Evolutionary conservation across 495 filamentous ascomycete species (phyloP).

Genomic region (Neurospora sp.): DNA sequence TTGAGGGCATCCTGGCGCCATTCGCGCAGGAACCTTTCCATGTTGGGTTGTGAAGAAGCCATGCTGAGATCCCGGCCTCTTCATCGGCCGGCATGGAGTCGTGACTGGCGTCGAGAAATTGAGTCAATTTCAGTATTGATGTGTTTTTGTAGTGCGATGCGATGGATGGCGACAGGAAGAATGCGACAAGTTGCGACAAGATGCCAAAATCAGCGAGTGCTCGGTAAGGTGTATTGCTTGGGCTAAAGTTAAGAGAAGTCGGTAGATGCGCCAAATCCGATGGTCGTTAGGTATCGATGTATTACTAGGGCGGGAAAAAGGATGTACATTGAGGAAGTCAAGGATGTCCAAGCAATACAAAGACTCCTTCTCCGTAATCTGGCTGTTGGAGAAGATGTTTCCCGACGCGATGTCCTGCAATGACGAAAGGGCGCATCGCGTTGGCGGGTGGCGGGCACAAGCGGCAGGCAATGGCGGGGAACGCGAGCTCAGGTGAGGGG

Average conservation of each 20-base stretch:
- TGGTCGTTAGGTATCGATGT: not conserved
- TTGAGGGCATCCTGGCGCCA: constrained; percentile 91
- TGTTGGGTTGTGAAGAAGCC: constrained; percentile 30
- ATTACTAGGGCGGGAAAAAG: not conserved
- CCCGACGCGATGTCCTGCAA: not conserved
- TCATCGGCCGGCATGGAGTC: not conserved
- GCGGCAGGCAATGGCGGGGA: not conserved
- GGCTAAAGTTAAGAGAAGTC: not conserved
- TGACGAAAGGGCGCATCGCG: not conserved
- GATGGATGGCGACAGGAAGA: not conserved
- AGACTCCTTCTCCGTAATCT: not conserved
- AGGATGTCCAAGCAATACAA: not conserved
- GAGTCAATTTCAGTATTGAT: not conserved
- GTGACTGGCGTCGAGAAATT: not conserved
- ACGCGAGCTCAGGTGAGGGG: not conserved
- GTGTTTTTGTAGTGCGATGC: not conserved
- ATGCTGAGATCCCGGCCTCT: constrained; percentile 2
- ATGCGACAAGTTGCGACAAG: not conserved
- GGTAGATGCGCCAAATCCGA: not conserved
- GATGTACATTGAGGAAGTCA: not conserved
- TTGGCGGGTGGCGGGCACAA: not conserved
- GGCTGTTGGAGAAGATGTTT: not conserved
- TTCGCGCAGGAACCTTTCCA: constrained; percentile 84
- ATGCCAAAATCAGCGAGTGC: not conserved
- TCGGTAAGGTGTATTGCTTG: not conserved